Base-by-base conservation (phyloP, 2,329 filamentous ascomycete species). In the Aspergillus nomiae region DNA sequence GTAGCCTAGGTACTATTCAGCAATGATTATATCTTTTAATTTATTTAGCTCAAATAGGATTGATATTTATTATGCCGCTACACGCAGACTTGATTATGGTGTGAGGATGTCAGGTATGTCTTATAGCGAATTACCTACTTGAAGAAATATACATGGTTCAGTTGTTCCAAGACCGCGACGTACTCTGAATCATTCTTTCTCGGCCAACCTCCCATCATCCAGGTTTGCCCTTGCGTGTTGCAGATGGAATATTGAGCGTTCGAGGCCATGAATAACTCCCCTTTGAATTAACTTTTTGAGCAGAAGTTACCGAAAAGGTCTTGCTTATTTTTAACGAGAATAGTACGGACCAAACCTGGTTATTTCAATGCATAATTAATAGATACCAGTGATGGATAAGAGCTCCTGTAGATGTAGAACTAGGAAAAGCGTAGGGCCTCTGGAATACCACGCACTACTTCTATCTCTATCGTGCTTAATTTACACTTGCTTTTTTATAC, bases 1-100 rank as follows among this genome's bases (percentile, higher is more conserved):
- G 64, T 91, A 45, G 46, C 6, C 19, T 3, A n/a, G 26, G 16
- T 6, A 30, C 30, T 50, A 26, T 30, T 30, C 16, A 21, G 34
- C 19, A 11, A 38, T 4, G 7, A 5, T 34, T 41, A n/a, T 26
- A 30, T 30, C 24, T 45, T 48, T 26, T 21, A 19, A 4, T 21
- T 21, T 11, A 28, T 28, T 16, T 48, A n/a, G 43, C 21, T 28
- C 7, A 48, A 28, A 50, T 3, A n/a, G 26, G 7, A 30, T 10
- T 30, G n/a, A 50, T 28, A 30, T 14, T 11, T 50, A 30, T 32
- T 50, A 50, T 19, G 26, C 46, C 16, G 16, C 30, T 30, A 11
- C 5, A 30, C 6, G 16, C 2, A 16, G 46, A 19, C 14, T 30
- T 6, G 12, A n/a, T 28, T 50, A 50, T 30, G 16, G 4, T 2